A percentile compares a stretch with the other conserved stretches of the same genome.
Conservation (phyloP, 306 rosid species). For the Delonix regia region DNA sequence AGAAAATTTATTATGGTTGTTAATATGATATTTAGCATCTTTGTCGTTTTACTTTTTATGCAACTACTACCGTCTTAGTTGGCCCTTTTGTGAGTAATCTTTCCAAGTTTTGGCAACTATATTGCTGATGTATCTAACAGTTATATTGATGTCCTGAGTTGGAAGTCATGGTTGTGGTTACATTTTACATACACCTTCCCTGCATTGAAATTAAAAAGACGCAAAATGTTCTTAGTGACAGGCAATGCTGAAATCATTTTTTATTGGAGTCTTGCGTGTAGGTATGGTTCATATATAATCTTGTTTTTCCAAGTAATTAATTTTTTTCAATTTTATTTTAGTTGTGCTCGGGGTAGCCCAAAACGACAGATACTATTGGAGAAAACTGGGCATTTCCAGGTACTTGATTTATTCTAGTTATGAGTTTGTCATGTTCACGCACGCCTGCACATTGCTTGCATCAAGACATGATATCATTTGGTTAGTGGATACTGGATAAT, state of each 20-base stretch:
- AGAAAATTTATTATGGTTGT: background rate
- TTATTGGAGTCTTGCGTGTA: background rate
- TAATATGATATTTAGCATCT: background rate
- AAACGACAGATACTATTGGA: slow-evolving; percentile 71
- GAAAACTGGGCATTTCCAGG: slow-evolving; percentile 82
- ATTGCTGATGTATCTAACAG: background rate
- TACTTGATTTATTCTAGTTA: slow-evolving; percentile 38
- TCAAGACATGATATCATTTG: slow-evolving; percentile 26
- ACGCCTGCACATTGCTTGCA: background rate
- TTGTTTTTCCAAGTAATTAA: slow-evolving; percentile 30
- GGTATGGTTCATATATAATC: background rate
- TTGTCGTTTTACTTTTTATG: background rate
- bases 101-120: background rate
- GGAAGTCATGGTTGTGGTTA: background rate
- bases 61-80: background rate
- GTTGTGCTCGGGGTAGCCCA: slow-evolving; percentile 96
- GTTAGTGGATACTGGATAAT: slow-evolving; percentile 13
- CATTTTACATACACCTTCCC: background rate
- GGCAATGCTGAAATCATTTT: background rate
- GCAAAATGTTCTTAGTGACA: background rate
- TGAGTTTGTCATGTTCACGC: background rate
- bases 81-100: background rate
- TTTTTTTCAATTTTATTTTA: slow-evolving; percentile 40
- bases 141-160: background rate
- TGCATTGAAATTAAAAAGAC: slow-evolving; percentile 4